These are phyloP conservation scores for Fusarium pseudonygamai DNA, from an alignment of 2,329 filamentous ascomycete genomes.

Conservation along the genomic window DNA sequence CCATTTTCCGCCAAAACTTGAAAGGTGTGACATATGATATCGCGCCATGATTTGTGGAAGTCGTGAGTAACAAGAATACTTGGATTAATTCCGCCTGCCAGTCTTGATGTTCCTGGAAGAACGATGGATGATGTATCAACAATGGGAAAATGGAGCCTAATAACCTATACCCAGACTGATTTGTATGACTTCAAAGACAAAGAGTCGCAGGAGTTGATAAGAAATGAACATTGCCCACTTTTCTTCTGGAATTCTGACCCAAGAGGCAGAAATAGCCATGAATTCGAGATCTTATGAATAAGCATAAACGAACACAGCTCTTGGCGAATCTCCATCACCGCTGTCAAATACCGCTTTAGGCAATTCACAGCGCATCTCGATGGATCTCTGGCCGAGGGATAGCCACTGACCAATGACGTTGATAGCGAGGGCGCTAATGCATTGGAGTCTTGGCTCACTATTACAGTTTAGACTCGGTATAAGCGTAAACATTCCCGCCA, in stretches of 20 bases:
- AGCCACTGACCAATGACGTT: not conserved
- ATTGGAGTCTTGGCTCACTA: slow-evolving; percentile 8
- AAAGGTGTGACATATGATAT: not conserved
- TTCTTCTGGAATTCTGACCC: no score
- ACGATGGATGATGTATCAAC: no score
- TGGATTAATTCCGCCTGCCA: no score
- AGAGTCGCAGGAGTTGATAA: not conserved
- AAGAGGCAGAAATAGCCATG: not conserved
- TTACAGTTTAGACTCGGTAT: not conserved
- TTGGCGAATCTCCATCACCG: not conserved
- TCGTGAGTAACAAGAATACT: not conserved
- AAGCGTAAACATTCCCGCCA: not conserved
- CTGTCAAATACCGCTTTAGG: slow-evolving; percentile 5
- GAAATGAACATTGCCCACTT: not conserved
- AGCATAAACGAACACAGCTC: not conserved
- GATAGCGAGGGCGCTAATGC: not conserved
- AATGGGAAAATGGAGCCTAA: no score
- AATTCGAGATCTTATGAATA: not conserved
- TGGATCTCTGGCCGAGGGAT: not conserved
- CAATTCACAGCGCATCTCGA: not conserved
- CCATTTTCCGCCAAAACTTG: accelerated
- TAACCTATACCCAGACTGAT: not conserved
- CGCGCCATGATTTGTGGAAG: accelerated
- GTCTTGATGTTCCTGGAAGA: not conserved
- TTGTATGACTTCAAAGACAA: not conserved